phyloP scores from a whole-genome alignment of 2,329 filamentous ascomycete species.

The Coniochaeta prunicola region DNA sequence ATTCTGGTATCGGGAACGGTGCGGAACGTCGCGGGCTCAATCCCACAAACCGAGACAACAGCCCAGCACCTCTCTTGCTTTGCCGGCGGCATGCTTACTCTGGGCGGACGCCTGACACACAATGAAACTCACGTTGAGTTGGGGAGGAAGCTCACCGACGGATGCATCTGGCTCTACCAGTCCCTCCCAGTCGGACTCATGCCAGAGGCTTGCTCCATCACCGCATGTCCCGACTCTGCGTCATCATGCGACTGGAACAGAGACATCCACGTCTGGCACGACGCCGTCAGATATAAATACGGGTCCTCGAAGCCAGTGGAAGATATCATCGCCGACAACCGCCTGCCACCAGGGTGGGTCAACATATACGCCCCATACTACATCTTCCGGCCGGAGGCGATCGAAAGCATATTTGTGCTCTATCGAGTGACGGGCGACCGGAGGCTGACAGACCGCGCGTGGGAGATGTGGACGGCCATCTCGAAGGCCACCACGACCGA shows the following conservation, averaged over 20 bases:
- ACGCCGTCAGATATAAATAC: not conserved
- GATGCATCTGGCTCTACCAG: conserved; percentile 1
- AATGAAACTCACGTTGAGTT: conserved; percentile 2
- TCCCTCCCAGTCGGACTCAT: not conserved
- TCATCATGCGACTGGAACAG: not conserved
- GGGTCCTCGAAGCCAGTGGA: not conserved
- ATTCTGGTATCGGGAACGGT: conserved; percentile 1
- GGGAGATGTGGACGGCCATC: not conserved
- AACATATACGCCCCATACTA: not conserved
- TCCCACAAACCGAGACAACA: not conserved
- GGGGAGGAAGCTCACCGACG: not conserved
- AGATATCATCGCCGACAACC: conserved; percentile 1
- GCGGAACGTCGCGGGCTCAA: not conserved
- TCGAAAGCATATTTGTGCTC: not conserved
- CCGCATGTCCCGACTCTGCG: not conserved
- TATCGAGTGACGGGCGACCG: not conserved
- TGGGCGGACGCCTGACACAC: not conserved
- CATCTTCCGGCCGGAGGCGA: not conserved
- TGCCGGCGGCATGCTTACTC: conserved; percentile 2
- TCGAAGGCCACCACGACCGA: not conserved
- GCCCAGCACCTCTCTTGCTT: conserved; percentile 4
- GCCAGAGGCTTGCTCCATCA: not conserved
- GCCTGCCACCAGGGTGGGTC: not conserved
- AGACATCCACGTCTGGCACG: not conserved
- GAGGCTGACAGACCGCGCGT: not conserved